Percentiles rank a stretch among this genome's conserved stretches.
These are phyloP conservation scores for Chiua sp. DNA, from an alignment of 1,284 basidiomycete genomes.

Conservation along the genomic window DNA sequence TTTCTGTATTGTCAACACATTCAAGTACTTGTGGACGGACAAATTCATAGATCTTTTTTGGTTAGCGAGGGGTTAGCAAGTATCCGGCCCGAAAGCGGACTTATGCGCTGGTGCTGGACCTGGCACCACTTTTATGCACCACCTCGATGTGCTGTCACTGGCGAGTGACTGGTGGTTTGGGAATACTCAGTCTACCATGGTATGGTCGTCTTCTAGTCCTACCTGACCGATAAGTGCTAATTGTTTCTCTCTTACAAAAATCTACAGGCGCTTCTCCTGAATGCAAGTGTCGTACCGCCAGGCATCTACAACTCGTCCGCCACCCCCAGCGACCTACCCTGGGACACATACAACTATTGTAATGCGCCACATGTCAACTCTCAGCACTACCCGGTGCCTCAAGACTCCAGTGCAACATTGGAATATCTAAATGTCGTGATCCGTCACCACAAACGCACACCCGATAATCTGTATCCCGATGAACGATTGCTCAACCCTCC, in stretches of 20 bases:
- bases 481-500: slow-evolving; percentile 50
- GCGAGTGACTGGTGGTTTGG: too few species aligned
- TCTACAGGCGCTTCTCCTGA: slow-evolving; percentile 11
- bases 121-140: neutral
- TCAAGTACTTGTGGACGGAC: neutral
- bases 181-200: slow-evolving; percentile 16
- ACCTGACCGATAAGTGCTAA: neutral
- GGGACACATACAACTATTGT: slow-evolving; percentile 61
- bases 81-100: too few species aligned
- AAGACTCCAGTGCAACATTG: slow-evolving; percentile 33
- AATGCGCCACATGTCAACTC: slow-evolving; percentile 56
- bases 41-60: neutral
- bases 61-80: neutral
- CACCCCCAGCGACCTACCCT: slow-evolving; percentile 46
- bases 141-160: neutral
- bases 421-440: slow-evolving; percentile 50
- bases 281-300: neutral
- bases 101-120: too few species aligned
- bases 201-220: neutral
- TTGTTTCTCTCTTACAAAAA: neutral
- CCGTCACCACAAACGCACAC: slow-evolving; percentile 50
- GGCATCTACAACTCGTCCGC: slow-evolving; percentile 47
- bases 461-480: slow-evolving; percentile 48
- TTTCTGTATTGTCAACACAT: neutral
- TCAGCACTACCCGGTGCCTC: slow-evolving; percentile 41